Base-by-base conservation (phyloP, 1,284 basidiomycete genomes). In the Ceratobasidium theobromae region DNA sequence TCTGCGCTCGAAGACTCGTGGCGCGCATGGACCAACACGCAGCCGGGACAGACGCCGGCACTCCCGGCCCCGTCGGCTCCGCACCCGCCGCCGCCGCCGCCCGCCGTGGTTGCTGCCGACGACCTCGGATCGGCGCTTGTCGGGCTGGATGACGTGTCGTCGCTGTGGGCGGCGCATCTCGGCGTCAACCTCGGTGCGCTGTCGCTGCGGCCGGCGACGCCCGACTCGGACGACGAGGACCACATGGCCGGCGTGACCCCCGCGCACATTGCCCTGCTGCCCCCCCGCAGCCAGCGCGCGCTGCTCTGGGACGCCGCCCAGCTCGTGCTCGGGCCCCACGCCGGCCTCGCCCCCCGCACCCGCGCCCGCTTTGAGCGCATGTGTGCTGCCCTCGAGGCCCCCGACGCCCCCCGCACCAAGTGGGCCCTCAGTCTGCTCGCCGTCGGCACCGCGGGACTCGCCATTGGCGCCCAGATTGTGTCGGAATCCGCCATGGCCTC, bases 391-490 rank as follows among this genome's bases (percentile, higher is more conserved):
- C n/a, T n/a, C 12, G 72, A 70, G 52, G 33, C 62, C 66, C 23
- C 69, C 66, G 53, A 60, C 49, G 45, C 72, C 9, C 28, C 46
- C 30, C 58, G 54, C 25, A 65, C 32, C 14, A 25, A 33, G 18
- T 40, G 49, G 45, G 16, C 66, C 40, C 72, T 28, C 72, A 80
- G 82, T 58, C 85, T 87, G 74, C 86, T 86, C 69, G 81, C 84
- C 0, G 77, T 80, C 1, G 79, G 82, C 23, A 78, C 80, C 51
- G 81, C 80, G 0, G 80, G 80, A 1, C 79, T 86, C 46, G 86
- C 86, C 3, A 72, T 87, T 54, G 86, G 86, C 45, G 79, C 81
- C 21, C 76, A 81, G 51, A 69, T 67, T 69, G 60, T 76, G 3
- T 75, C 76, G 1, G 70, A 69, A 53, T 40, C 57, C n/a, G 53